Conservation (phyloP, 192 early-diverging fungal genomes). For the Podila minutissima region DNA sequence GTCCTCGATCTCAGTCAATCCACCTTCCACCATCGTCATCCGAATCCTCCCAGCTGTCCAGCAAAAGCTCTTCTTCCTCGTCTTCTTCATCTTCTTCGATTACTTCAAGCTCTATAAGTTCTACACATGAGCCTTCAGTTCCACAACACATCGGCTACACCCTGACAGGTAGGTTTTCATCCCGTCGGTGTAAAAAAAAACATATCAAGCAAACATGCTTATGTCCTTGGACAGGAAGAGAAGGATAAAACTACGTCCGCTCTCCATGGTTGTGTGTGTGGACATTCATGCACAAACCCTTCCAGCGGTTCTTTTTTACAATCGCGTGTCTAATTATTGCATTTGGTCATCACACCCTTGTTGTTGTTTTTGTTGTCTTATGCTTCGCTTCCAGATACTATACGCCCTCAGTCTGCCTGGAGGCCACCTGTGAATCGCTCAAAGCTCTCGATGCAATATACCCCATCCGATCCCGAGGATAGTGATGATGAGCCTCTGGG, state of each 20-base stretch:
- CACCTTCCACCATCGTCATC: slow-evolving; percentile 11
- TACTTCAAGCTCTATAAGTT: slow-evolving; percentile 11
- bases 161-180: slow-evolving; percentile 2
- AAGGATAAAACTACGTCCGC: slow-evolving; percentile 1
- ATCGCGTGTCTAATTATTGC: neutral
- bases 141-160: slow-evolving; percentile 6
- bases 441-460: slow-evolving; percentile 42
- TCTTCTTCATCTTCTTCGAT: neutral
- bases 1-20: slow-evolving; percentile 11
- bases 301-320: neutral
- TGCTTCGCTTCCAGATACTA: slow-evolving; percentile 7
- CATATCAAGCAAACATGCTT: no score
- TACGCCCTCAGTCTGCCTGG: slow-evolving; percentile 13
- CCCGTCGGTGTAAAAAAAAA: neutral
- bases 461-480: slow-evolving; percentile 37
- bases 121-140: slow-evolving; percentile 7
- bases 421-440: slow-evolving; percentile 30
- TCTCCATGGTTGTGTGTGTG: neutral
- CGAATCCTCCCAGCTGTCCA: slow-evolving; percentile 8
- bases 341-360: neutral
- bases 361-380: neutral
- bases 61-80: neutral
- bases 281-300: neutral
- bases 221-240: neutral
- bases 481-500: slow-evolving; percentile 34